Evolutionary conservation across 2,329 filamentous ascomycete species (phyloP).

Genomic region (Sclerotinia sclerotiorum): DNA sequence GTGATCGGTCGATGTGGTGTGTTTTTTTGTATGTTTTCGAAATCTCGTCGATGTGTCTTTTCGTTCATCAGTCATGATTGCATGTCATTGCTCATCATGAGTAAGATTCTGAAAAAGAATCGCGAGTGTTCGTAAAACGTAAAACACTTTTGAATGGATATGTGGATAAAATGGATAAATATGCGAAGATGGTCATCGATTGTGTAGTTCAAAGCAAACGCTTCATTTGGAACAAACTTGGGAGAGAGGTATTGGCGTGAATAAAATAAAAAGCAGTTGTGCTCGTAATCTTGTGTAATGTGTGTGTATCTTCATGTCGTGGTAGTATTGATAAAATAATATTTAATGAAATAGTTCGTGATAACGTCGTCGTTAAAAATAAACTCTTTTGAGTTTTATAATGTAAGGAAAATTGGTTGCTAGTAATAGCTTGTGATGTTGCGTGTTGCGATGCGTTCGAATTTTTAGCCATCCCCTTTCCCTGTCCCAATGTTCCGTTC

Average conservation of each 20-base stretch:
- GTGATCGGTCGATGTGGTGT: conserved; percentile 19
- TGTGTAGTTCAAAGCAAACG: conserved; percentile 19
- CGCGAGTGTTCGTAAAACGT: conserved; percentile 11
- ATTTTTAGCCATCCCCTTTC: conserved; percentile 9
- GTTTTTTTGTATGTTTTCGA: conserved; percentile 9
- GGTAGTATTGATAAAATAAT: conserved; percentile 12
- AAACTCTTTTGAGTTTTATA: conserved; percentile 1
- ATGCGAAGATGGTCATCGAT: conserved; percentile 21
- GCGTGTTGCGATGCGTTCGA: conserved; percentile 11
- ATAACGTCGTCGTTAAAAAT: conserved; percentile 23
- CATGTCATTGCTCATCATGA: conserved; percentile 24
- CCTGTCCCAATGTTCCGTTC: conserved; percentile 14
- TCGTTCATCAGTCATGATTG: conserved; percentile 21
- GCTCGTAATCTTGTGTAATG: conserved; percentile 3
- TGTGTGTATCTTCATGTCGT: conserved; percentile 8
- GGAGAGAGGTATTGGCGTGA: conserved; percentile 14
- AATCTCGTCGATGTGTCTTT: conserved; percentile 4
- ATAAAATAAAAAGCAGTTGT: neutral
- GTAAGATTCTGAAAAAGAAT: neutral
- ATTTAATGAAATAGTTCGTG: conserved; percentile 25
- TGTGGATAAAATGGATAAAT: conserved; percentile 5
- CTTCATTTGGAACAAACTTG: conserved; percentile 23
- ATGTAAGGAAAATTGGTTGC: conserved; percentile 23
- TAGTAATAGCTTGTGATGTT: conserved; percentile 22
- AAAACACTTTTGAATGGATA: conserved; percentile 9